Evolutionary conservation across 1,284 basidiomycete species (phyloP), one percentile per base, ranked within the genome.

Genomic region (Ceratobasidium sp.): DNA sequence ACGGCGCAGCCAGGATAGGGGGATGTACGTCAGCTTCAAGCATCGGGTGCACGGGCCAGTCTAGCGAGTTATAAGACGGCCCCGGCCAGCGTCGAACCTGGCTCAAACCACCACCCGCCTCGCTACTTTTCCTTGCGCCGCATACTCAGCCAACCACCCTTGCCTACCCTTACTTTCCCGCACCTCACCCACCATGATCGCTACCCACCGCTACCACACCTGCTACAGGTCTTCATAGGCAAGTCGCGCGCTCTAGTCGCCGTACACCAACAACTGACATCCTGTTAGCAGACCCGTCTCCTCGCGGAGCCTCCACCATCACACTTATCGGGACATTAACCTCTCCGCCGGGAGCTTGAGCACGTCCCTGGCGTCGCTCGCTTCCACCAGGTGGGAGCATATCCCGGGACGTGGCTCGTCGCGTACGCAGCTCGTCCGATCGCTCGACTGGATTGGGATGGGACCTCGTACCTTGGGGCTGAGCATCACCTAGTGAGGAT

Each of bases 381-480:
- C 3, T 23, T 23, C 15, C 23, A 64, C 42, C 7, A n/a, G 38
- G 61, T 64, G 28, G 38, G 61, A 42, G 61, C 61, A 64, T 64
- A 64, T 64, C 61, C 38, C 20, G 13, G 38, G 61, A 26, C 61
- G 46, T 17, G 10, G 46, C 46, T 48, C 46, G 46, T 48, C 46
- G 17, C 46, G 13, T 26, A 38, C 38, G 57, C 26, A 33, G 46
- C 46, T 12, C 46, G 46, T 48, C 46, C 17, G 15, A 20, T 20
- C 23, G 38, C 38, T 9, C 38, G 38, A 64, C 42, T 64, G 61
- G 61, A 42, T 42, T 64, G 61, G 61, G 38, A 64, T 26, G 61
- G 61, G 61, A n/a, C 38, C 61, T 42, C 61, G 15, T 38, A 64
- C 61, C 61, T 64, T 64, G 57, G 57, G 57, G 57, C 57, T 33